Percentiles rank a stretch among this genome's conserved stretches.
phyloP scores from a whole-genome alignment of 2,329 filamentous ascomycete genomes.

The Colletotrichum caudatum region DNA sequence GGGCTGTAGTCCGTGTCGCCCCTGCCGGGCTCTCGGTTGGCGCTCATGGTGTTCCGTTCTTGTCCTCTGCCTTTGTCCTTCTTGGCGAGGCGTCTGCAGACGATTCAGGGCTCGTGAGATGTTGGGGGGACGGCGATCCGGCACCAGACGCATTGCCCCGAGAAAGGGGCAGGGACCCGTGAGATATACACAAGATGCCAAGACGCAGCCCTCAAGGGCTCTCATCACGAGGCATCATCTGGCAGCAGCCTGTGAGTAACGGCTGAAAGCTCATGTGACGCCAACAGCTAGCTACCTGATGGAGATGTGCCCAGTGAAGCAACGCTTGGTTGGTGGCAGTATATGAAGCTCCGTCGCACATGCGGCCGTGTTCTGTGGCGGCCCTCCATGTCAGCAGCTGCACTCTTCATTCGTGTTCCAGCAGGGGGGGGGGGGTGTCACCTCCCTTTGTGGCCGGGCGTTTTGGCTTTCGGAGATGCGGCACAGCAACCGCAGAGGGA shows the following conservation, averaged over 20 bases:
- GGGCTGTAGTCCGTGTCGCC: background rate
- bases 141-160: background rate
- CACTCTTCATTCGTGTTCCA: background rate
- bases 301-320: background rate
- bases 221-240: background rate
- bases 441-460: conserved; percentile 7
- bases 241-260: too few species aligned
- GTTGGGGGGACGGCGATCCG: too few species aligned
- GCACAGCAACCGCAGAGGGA: background rate
- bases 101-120: too few species aligned
- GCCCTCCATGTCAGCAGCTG: background rate
- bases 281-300: background rate
- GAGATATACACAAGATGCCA: background rate
- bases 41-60: conserved; percentile 1
- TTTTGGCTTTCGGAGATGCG: background rate
- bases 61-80: background rate
- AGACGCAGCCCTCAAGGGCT: background rate
- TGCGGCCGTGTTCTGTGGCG: background rate
- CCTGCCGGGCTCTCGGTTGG: background rate
- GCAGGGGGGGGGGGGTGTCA: background rate
- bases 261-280: background rate
- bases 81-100: background rate
- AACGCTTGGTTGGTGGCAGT: background rate
- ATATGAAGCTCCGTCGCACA: background rate
- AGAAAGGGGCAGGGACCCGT: background rate